A percentile compares a stretch with the other conserved stretches of the same genome.
phyloP scores from a whole-genome alignment of 1,284 basidiomycete genomes.

The Pseudozyma flocculosa region DNA sequence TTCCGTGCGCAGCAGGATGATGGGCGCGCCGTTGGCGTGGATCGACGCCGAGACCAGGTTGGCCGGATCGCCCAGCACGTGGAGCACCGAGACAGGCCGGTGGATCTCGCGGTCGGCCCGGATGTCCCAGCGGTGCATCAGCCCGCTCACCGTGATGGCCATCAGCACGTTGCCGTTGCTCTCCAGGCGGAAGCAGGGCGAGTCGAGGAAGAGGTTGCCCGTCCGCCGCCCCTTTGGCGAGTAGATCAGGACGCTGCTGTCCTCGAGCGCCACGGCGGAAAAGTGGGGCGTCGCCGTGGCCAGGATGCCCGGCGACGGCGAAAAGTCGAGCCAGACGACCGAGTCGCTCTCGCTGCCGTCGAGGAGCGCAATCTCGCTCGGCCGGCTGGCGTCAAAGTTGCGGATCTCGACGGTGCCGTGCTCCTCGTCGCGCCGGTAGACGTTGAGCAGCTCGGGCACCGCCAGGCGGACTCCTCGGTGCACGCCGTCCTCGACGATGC shows the following conservation, averaged over 20 bases:
- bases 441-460: slow-evolving; percentile 31
- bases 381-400: slow-evolving; percentile 68
- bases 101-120: slow-evolving; percentile 29
- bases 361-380: slow-evolving; percentile 70
- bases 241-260: slow-evolving; percentile 46
- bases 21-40: slow-evolving; percentile 60
- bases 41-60: slow-evolving; percentile 35
- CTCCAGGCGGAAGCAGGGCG: slow-evolving; percentile 38
- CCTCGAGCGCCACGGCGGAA: slow-evolving; percentile 64
- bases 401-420: slow-evolving; percentile 71
- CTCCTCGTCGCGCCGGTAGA: slow-evolving; percentile 58
- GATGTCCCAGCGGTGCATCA: slow-evolving; percentile 50
- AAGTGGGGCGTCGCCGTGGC: slow-evolving; percentile 69
- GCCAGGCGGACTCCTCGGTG: slow-evolving; percentile 18
- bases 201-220: slow-evolving; percentile 37
- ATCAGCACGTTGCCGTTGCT: slow-evolving; percentile 36
- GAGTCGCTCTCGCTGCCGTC: slow-evolving; percentile 61
- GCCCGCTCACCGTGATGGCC: slow-evolving; percentile 35
- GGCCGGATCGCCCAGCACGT: slow-evolving; percentile 35
- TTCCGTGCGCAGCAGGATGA: slow-evolving; percentile 41
- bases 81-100: slow-evolving; percentile 34
- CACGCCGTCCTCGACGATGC: slow-evolving; percentile 28
- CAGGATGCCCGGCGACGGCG: slow-evolving; percentile 70
- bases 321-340: slow-evolving; percentile 83
- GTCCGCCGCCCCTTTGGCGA: slow-evolving; percentile 38